These are phyloP conservation scores for Coemansia sp. DNA, from an alignment of 192 early-diverging fungal genomes.

Conservation along the genomic window DNA sequence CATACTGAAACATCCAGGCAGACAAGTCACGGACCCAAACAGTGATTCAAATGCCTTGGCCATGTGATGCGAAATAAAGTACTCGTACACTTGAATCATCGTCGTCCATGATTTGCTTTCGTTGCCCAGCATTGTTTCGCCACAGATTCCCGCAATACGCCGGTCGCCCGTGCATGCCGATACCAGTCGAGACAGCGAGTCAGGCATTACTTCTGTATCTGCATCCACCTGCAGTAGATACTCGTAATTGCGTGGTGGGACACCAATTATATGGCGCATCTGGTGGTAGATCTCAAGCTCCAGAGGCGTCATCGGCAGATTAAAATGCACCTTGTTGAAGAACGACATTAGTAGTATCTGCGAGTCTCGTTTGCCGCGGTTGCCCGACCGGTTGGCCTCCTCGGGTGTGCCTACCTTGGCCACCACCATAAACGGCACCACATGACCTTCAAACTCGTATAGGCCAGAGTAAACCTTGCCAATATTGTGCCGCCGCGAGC, in stretches of 20 bases:
- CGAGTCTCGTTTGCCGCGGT: slow-evolving; percentile 97
- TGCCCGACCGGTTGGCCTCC: slow-evolving; percentile 84
- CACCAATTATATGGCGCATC: slow-evolving; percentile 95
- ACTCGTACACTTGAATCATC: slow-evolving; percentile 98
- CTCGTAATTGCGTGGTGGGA: slow-evolving; percentile 78
- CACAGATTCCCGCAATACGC: slow-evolving; percentile 85
- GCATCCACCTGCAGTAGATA: slow-evolving; percentile 79
- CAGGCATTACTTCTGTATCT: slow-evolving; percentile 78
- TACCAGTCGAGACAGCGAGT: slow-evolving; percentile 86
- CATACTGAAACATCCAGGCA: slow-evolving; percentile 87
- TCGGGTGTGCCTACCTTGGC: slow-evolving; percentile 89
- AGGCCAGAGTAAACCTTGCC: slow-evolving; percentile 95
- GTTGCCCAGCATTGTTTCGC: slow-evolving; percentile 89
- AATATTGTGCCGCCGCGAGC: slow-evolving; percentile 88
- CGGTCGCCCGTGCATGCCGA: slow-evolving; percentile 76
- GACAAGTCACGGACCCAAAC: slow-evolving; percentile 78
- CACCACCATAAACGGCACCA: slow-evolving; percentile 92
- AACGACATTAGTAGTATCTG: slow-evolving; percentile 95
- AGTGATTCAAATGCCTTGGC: slow-evolving; percentile 85
- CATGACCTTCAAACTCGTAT: slow-evolving; percentile 86
- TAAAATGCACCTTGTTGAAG: slow-evolving; percentile 91
- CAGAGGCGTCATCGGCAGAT: slow-evolving; percentile 85
- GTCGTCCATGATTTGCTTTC: slow-evolving; percentile 90
- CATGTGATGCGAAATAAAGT: slow-evolving; percentile 90
- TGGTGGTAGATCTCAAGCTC: slow-evolving; percentile 97